A percentile compares a stretch with the other conserved stretches of the same genome.
These are phyloP conservation scores for Neophaeococcomyces mojaviensis DNA, from an alignment of 2,329 filamentous ascomycete genomes.

Conservation along the genomic window DNA sequence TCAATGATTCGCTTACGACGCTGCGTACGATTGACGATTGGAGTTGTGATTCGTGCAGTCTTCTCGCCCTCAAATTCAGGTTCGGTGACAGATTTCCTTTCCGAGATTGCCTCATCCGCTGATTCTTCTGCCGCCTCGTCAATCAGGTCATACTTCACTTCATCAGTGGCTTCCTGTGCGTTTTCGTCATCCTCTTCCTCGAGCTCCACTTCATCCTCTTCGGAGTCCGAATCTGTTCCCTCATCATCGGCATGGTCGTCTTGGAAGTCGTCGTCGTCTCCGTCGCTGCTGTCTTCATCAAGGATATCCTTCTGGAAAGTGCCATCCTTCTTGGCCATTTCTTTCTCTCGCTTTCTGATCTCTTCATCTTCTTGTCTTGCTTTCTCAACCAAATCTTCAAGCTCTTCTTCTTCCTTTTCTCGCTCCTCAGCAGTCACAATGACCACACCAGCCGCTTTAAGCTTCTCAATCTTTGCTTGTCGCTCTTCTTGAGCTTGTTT, in stretches of 20 bases:
- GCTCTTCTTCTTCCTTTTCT: constrained; percentile 69
- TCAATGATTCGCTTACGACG: constrained; percentile 54
- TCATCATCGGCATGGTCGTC: constrained; percentile 35
- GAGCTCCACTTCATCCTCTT: constrained; percentile 31
- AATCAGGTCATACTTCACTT: constrained; percentile 25
- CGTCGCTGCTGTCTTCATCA: constrained; percentile 50
- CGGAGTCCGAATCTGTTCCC: constrained; percentile 35
- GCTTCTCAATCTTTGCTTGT: constrained; percentile 65
- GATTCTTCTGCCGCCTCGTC: constrained; percentile 37
- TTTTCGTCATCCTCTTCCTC: constrained; percentile 28
- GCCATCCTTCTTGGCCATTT: constrained; percentile 58
- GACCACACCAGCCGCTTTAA: constrained; percentile 71
- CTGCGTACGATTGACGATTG: constrained; percentile 40
- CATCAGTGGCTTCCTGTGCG: constrained; percentile 23
- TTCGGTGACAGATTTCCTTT: constrained; percentile 21
- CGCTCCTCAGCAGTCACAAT: constrained; percentile 82
- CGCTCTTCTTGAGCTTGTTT: constrained; percentile 73
- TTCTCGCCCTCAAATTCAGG: constrained; percentile 31
- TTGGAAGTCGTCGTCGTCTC: constrained; percentile 45
- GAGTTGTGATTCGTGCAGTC: constrained; percentile 33
- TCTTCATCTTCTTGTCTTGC: constrained; percentile 73
- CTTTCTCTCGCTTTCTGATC: constrained; percentile 69
- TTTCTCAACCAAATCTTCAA: constrained; percentile 82
- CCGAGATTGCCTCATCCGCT: constrained; percentile 25
- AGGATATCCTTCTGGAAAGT: constrained; percentile 40